Evolutionary conservation across 441 rosid genomes (phyloP).

Genomic region (Jatropha multifida): DNA sequence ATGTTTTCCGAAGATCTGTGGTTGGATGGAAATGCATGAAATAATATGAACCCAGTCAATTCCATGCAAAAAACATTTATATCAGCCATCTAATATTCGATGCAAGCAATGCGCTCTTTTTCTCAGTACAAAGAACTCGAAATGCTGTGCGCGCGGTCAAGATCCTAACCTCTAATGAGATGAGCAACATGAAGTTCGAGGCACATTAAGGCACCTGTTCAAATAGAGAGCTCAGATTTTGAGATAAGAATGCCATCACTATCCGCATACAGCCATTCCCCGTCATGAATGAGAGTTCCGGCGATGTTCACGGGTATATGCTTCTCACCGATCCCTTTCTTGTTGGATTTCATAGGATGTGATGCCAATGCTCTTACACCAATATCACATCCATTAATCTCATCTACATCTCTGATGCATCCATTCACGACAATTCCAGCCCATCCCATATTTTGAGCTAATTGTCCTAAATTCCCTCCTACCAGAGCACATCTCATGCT

Average conservation of each 20-base stretch:
- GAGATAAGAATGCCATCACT: slow-evolving; percentile 73
- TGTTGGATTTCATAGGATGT: slow-evolving; percentile 65
- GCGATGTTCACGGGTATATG: slow-evolving; percentile 51
- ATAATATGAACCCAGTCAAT: background rate
- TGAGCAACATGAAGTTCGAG: background rate
- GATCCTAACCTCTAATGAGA: background rate
- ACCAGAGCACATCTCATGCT: slow-evolving; percentile 80
- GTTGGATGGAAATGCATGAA: too few relatives aligned
- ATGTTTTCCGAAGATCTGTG: too few relatives aligned
- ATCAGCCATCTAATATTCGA: too few relatives aligned
- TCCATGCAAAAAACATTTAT: background rate
- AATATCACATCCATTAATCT: slow-evolving; percentile 67
- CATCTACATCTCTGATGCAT: slow-evolving; percentile 80
- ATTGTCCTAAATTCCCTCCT: slow-evolving; percentile 71
- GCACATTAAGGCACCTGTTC: slow-evolving; percentile 10
- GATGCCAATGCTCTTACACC: slow-evolving; percentile 83
- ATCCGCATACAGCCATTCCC: slow-evolving; percentile 87
- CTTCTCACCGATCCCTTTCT: slow-evolving; percentile 77
- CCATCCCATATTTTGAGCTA: slow-evolving; percentile 81
- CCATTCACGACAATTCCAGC: slow-evolving; percentile 72
- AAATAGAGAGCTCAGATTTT: slow-evolving; percentile 53
- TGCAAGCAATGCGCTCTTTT: too few relatives aligned
- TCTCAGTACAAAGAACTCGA: background rate
- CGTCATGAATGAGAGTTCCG: slow-evolving; percentile 54
- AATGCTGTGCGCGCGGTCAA: background rate